phyloP scores from a whole-genome alignment of 495 filamentous ascomycete genomes.

The Aspergillus cavernicola region DNA sequence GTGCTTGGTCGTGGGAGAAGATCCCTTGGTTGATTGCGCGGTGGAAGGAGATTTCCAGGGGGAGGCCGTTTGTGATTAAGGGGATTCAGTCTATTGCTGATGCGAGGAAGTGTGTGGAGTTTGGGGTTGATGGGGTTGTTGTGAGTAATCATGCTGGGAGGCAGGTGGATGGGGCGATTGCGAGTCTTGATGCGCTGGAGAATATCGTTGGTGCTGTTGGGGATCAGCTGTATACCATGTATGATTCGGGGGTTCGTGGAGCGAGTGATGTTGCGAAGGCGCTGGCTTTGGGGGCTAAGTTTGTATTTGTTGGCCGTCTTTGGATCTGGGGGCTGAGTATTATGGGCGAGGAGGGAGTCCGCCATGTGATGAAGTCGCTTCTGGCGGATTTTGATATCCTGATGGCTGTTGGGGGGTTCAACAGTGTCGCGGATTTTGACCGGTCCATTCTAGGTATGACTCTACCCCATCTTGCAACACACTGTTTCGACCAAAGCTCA shows the following conservation, averaged over 20 bases:
- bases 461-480: neutral
- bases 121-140: slow-evolving; percentile 53
- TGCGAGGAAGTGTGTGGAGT: slow-evolving; percentile 41
- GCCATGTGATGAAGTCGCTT: slow-evolving; percentile 57
- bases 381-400: slow-evolving; percentile 65
- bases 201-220: slow-evolving; percentile 53
- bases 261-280: slow-evolving; percentile 60
- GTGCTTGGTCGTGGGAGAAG: slow-evolving; percentile 57
- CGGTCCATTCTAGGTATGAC: slow-evolving; percentile 31
- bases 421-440: slow-evolving; percentile 50
- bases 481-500: slow-evolving; percentile 4
- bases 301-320: slow-evolving; percentile 59
- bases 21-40: slow-evolving; percentile 45
- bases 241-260: slow-evolving; percentile 57
- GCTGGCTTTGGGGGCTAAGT: slow-evolving; percentile 59
- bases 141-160: slow-evolving; percentile 60
- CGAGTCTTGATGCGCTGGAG: slow-evolving; percentile 58
- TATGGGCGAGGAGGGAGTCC: slow-evolving; percentile 56
- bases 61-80: slow-evolving; percentile 41
- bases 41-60: slow-evolving; percentile 24
- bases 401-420: slow-evolving; percentile 62
- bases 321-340: slow-evolving; percentile 62
- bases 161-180: slow-evolving; percentile 60
- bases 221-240: slow-evolving; percentile 53
- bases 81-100: slow-evolving; percentile 9